Evolutionary conservation across 495 filamentous ascomycete genomes (phyloP), one percentile per base, ranked within the genome.

Genomic region (Aspergillus sparsus): DNA sequence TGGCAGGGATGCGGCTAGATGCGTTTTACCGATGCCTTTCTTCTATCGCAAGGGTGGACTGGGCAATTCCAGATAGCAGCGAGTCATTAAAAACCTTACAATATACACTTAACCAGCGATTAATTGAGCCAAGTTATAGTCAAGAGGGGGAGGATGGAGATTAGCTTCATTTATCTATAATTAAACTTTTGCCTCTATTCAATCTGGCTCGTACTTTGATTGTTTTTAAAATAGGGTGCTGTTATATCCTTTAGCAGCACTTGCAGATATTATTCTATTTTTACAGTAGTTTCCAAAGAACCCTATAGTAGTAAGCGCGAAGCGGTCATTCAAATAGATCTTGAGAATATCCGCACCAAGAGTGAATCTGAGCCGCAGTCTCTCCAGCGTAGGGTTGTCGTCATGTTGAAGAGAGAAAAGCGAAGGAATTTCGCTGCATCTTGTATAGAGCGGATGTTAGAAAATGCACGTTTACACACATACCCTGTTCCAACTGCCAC

Each of bases 21-120:
- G 37, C 37, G 37, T 41, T 41, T n/a, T 41, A 41, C n/a, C 37
- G 37, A 7, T 41, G 37, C 8, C 37, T 41, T 41, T 41, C 37
- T 9, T 41, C 37, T 41, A 7, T 41, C 1, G 37, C 37, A 0
- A 41, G 37, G 37, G 37, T 41, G 0, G 37, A 41, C 37, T 41
- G 37, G 37, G 4, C 11, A n/a, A 41, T 41, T 9, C 37, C 37
- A 0, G 37, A 41, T 4, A 5, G n/a, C 7, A 41, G 37, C 37
- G 0, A 41, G 4, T 41, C 37, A 5, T 41, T 41, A 41, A 41
- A 41, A 41, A 41, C 10, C 11, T 41, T 41, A 41, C 37, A 41
- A 41, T 41, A 41, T 41, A n/a, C 37, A 8, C 37, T 41, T 41
- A 41, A 41, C 37, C 37, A 41, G 37, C 37, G 37, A 41, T 41